Conservation (phyloP, 352 stramenopile species). For the Phytophthora pisi region DNA sequence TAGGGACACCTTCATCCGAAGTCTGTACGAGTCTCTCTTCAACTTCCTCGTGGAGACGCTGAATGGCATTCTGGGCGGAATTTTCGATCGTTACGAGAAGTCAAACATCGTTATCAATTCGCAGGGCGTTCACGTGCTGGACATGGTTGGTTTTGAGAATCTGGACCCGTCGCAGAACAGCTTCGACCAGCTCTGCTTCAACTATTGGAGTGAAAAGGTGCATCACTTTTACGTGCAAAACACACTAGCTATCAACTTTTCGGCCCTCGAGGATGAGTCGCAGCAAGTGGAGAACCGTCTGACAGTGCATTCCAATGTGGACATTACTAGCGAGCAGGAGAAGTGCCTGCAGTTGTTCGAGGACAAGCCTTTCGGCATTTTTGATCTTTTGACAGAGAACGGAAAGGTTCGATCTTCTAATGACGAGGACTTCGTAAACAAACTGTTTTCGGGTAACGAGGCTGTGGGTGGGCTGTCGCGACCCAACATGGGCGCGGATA, state of each 20-base stretch:
- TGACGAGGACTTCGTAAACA: constrained; percentile 83
- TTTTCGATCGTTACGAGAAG: constrained; percentile 86
- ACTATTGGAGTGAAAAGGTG: constrained; percentile 89
- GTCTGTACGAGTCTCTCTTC: constrained; percentile 81
- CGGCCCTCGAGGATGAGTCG: constrained; percentile 63
- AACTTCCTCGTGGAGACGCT: constrained; percentile 81
- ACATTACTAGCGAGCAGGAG: constrained; percentile 59
- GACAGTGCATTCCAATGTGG: constrained; percentile 59
- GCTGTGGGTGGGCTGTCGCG: constrained; percentile 50
- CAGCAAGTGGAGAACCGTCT: constrained; percentile 69
- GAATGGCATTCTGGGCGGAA: constrained; percentile 80
- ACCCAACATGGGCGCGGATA: constrained; percentile 61
- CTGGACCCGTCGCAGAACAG: constrained; percentile 63
- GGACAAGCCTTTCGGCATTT: constrained; percentile 75
- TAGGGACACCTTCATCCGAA: constrained; percentile 80
- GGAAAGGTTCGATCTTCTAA: constrained; percentile 65
- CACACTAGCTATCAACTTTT: constrained; percentile 66
- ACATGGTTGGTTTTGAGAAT: constrained; percentile 81
- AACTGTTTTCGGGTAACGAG: constrained; percentile 79
- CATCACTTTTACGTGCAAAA: constrained; percentile 84
- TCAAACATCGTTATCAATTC: constrained; percentile 84
- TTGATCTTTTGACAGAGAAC: constrained; percentile 72
- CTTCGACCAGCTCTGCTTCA: constrained; percentile 83
- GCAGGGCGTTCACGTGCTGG: constrained; percentile 81
- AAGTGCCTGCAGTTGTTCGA: constrained; percentile 78